Conservation (phyloP, 2,329 filamentous ascomycete species). For the Aspergillus oerlinghausenensis region DNA sequence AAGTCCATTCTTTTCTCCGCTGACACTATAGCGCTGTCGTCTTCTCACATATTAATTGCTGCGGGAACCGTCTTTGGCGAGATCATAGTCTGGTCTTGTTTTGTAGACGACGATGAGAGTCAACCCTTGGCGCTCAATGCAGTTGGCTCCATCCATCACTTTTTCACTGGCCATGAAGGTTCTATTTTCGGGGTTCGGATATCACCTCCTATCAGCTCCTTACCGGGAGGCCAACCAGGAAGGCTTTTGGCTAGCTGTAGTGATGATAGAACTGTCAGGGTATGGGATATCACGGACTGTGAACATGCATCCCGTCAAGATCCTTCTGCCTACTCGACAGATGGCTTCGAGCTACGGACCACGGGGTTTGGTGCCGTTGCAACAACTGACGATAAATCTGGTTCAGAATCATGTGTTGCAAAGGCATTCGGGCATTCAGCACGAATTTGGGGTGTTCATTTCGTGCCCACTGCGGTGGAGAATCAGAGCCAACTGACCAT, state of each 20-base stretch:
- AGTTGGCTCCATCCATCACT: conserved; percentile 46
- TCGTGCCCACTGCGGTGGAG: conserved; percentile 43
- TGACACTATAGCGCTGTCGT: conserved; percentile 60
- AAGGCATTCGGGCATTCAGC: conserved; percentile 81
- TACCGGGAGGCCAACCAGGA: conserved; percentile 35
- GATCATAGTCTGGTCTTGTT: conserved; percentile 80
- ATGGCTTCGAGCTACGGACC: conserved; percentile 42
- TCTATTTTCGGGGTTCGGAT: conserved; percentile 89
- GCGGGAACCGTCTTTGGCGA: conserved; percentile 94
- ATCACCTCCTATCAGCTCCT: conserved; percentile 51
- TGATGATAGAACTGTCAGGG: conserved; percentile 81
- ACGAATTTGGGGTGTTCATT: conserved; percentile 82
- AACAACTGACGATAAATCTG: conserved; percentile 26
- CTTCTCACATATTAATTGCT: conserved; percentile 64
- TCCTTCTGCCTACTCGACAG: conserved; percentile 33
- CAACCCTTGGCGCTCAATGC: conserved; percentile 11
- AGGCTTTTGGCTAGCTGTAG: conserved; percentile 86
- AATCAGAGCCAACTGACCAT: conserved; percentile 44
- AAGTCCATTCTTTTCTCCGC: conserved; percentile 86
- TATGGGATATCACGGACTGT: conserved; percentile 75
- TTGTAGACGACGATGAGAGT: conserved; percentile 23
- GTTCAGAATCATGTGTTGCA: conserved; percentile 53
- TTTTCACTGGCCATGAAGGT: conserved; percentile 72
- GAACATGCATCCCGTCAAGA: conserved; percentile 26
- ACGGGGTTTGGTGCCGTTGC: conserved; percentile 58